Evolutionary conservation across 2,329 filamentous ascomycete species (phyloP), one percentile per base, ranked within the genome.

Genomic region (Aspergillus sp.): DNA sequence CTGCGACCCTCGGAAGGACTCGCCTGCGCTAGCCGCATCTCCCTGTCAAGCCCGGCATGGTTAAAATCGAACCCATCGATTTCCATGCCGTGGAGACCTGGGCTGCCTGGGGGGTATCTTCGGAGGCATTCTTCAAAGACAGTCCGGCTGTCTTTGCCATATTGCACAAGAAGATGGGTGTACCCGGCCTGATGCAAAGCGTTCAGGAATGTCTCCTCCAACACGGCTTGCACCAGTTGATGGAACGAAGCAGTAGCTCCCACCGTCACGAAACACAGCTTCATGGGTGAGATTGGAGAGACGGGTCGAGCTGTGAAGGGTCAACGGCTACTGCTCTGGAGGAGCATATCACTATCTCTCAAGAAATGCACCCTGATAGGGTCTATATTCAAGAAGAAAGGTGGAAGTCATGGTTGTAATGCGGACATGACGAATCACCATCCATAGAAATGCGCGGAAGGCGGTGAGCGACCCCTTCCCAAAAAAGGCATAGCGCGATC

Each of bases 191-290:
- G 64, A 10, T 69, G 65, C 11, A 97, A 79, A 4, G 79, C 76
- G 5, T 75, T 60, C 55, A 95, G 77, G 65, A 94, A 92, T 0
- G 70, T 61, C 0, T 80, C 73, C 16, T 79, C 74, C 5, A 95
- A 75, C 10, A 87, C 82, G 30, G 86, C 82, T 41, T 79, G 73
- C 51, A 96, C 81, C 2, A 99, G 82, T 6, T 79, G 72, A 48
- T 81, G 78, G 72, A 99, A 99, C 17, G 87, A 83, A 14, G 92
- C 91, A 0, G 93, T 99, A 5, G 94, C 93, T 51, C 94, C 94
- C 26, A 96, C 88, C 0, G 94, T 97, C 50, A 96, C 87, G 60
- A 99, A 89, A 68, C 89, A 94, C 49, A 73, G 44, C 58, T 76
- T 78, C 45, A 59, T 66, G 11, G 49, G 16, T 26, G 40, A 14